Evolutionary conservation across 768 basidiomycete species (phyloP).

Genomic region (Amanita fuliginea): DNA sequence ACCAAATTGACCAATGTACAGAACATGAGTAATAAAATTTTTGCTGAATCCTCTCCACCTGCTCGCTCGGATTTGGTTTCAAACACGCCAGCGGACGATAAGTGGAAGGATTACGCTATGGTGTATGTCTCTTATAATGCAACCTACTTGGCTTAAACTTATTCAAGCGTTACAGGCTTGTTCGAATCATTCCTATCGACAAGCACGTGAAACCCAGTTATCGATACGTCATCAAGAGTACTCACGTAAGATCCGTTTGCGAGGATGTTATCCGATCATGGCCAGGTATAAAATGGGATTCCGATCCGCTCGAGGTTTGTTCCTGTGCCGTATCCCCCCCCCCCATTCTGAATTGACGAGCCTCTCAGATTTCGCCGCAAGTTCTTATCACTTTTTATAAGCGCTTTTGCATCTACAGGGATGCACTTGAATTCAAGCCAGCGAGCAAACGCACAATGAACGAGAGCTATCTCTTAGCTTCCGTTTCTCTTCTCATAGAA

Average conservation of each 20-base stretch:
- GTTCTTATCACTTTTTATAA: constrained; percentile 43
- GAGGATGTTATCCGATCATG: constrained; percentile 46
- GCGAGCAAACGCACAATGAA: constrained; percentile 25
- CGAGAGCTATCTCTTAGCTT: constrained; percentile 31
- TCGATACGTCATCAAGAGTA: constrained; percentile 47
- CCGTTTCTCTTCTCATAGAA: constrained; percentile 37
- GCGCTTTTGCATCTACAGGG: constrained; percentile 32
- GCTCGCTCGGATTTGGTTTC: constrained; percentile 12
- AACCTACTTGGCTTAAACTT: not conserved
- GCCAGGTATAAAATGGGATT: constrained; percentile 53
- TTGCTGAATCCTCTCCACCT: constrained; percentile 33
- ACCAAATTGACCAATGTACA: constrained; percentile 9
- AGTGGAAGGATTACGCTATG: constrained; percentile 48
- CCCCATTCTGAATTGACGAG: constrained; percentile 1
- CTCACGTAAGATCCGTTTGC: constrained; percentile 44
- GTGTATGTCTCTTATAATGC: constrained; percentile 22
- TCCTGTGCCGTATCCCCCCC: not conserved
- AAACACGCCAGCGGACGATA: constrained; percentile 29
- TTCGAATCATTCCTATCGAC: constrained; percentile 34
- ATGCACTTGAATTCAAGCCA: constrained; percentile 18
- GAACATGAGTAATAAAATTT: constrained; percentile 45
- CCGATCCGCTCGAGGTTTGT: constrained; percentile 43
- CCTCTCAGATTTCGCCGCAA: constrained; percentile 30
- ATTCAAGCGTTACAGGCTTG: constrained; percentile 24
- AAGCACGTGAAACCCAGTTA: constrained; percentile 32